phyloP scores from a whole-genome alignment of 2,329 filamentous ascomycete genomes.

The Clonostachys byssicola region DNA sequence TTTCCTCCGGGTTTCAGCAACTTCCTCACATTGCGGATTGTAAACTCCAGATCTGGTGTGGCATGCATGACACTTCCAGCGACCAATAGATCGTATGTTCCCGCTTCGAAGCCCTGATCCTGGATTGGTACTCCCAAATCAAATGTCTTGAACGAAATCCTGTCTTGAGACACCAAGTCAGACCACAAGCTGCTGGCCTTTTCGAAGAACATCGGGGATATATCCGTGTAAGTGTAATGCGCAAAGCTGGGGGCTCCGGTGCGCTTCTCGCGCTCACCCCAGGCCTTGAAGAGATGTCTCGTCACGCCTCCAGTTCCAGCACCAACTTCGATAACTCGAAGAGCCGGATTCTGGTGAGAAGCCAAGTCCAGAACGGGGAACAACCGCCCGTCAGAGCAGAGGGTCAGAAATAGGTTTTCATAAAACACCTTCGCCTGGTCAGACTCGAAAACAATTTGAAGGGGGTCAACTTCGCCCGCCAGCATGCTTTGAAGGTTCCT shows the following conservation, averaged over 20 bases:
- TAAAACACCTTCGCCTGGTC: background rate
- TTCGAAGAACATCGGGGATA: slow-evolving; percentile 12
- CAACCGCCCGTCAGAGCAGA: background rate
- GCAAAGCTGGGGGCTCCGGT: slow-evolving; percentile 14
- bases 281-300: background rate
- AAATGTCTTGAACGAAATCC: slow-evolving; percentile 21
- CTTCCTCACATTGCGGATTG: background rate
- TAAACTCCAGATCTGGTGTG: slow-evolving; percentile 6
- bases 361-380: background rate
- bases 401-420: background rate
- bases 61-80: slow-evolving; percentile 18
- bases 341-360: slow-evolving; percentile 2
- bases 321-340: slow-evolving; percentile 3
- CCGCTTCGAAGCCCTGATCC: slow-evolving; percentile 13
- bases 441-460: background rate
- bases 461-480: background rate
- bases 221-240: slow-evolving; percentile 14
- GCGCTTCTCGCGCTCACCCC: slow-evolving; percentile 37
- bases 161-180: slow-evolving; percentile 1
- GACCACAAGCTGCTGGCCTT: slow-evolving; percentile 11
- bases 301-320: slow-evolving; percentile 1
- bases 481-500: background rate
- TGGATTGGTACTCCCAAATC: slow-evolving; percentile 17
- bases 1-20: slow-evolving; percentile 5
- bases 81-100: slow-evolving; percentile 15